Base-by-base conservation (phyloP, 2,329 filamentous ascomycete genomes). In the Talaromyces amestolkiae region DNA sequence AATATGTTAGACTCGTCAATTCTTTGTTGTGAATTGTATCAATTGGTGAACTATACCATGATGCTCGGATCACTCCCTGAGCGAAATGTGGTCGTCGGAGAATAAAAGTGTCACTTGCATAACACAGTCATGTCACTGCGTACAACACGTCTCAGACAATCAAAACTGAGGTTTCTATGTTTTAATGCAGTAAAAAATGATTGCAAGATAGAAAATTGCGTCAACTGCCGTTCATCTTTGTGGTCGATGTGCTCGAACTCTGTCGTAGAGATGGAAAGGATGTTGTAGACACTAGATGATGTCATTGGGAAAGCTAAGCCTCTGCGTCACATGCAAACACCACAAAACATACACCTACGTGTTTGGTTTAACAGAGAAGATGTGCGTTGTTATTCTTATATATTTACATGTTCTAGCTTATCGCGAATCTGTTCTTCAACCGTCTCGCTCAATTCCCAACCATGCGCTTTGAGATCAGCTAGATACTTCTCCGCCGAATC, bases 401-500 rank as follows among this genome's bases (percentile, higher is more conserved):
- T 37, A 47, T 41, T 41, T 41, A 41, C 15, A 41, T 7, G 15
- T 59, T 59, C 19, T 9, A 58, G 24, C 22, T 27, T 31, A 10
- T 43, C 35, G 13, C 71, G 71, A 37, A 80, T 76, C 54, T 75
- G 67, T 13, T 58, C 41, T 11, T 71, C 71, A 8, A 71, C 69
- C 15, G 69, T 69, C 22, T 68, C 67, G n/a, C 69, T 71, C 53
- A 77, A 65, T 2, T 58, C 54, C 54, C 72, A 73, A 3, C 72
- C 73, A 15, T 75, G 74, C 43, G 73, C 71, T 8, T 71, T 65
- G 64, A 80, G 69, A 62, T 80, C 78, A 49, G 75, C 66, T 58
- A 78, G 70, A 67, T 80, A 80, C 68, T 74, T 75, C 66, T 73
- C 75, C 1, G 74, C 77, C 5, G 77, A 77, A 60, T 72, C 69